Percentiles rank a stretch among this genome's conserved stretches.
phyloP scores from a whole-genome alignment of 768 basidiomycete species.

The Leucogyrophana mollusca region DNA sequence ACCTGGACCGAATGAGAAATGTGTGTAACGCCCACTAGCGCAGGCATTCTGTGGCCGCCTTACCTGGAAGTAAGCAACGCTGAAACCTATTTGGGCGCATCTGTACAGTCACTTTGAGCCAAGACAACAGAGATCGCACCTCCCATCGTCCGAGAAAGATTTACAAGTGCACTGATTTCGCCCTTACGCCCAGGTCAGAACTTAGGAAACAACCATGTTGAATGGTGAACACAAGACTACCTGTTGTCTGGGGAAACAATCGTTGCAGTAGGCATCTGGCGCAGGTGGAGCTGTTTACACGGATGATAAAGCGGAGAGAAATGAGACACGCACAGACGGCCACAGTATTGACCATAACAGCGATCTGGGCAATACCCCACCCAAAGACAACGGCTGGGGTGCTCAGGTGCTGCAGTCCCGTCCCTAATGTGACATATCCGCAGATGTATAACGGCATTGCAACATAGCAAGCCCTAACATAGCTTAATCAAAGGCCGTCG shows the following conservation, averaged over 20 bases:
- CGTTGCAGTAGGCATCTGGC: constrained; percentile 47
- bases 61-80: constrained; percentile 60
- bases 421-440: constrained; percentile 60
- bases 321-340: constrained; percentile 47
- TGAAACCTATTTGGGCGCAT: constrained; percentile 41
- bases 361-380: constrained; percentile 62
- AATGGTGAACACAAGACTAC: constrained; percentile 13
- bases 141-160: constrained; percentile 53
- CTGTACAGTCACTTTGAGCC: background rate
- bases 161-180: constrained; percentile 62
- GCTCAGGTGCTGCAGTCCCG: constrained; percentile 48
- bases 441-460: constrained; percentile 59
- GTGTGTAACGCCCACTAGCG: too few relatives aligned
- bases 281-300: constrained; percentile 15
- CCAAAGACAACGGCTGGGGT: constrained; percentile 60
- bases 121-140: constrained; percentile 25
- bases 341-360: constrained; percentile 60
- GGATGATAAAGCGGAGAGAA: constrained; percentile 12
- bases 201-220: background rate
- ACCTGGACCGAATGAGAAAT: constrained; percentile 22
- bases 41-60: too few relatives aligned
- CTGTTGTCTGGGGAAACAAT: constrained; percentile 47
- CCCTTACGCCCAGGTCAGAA: constrained; percentile 35
- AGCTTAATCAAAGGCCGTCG: background rate
- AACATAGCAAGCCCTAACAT: constrained; percentile 55